A percentile compares a stretch with the other conserved stretches of the same genome.
Conservation (phyloP, 495 filamentous ascomycete species). For the Trichoderma reesei region DNA sequence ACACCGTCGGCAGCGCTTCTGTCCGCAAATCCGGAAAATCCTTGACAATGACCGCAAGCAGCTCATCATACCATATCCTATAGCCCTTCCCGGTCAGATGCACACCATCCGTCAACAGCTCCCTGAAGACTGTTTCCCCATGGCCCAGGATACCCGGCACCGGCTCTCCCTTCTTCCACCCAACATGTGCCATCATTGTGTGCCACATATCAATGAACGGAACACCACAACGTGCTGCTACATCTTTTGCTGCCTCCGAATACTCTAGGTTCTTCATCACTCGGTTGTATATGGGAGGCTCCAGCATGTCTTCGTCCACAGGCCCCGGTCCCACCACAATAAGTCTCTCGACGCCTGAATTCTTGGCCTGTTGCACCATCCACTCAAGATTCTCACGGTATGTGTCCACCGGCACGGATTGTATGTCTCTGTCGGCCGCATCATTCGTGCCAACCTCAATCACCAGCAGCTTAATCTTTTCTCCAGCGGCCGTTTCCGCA, state of each 20-base stretch:
- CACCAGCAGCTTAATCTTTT: neutral
- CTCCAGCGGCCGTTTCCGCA: neutral
- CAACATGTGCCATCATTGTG: neutral
- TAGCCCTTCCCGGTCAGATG: neutral
- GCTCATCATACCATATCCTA: neutral
- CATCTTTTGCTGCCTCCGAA: neutral
- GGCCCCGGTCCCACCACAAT: neutral
- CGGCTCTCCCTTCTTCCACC: neutral
- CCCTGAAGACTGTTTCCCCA: neutral
- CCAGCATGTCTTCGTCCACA: neutral
- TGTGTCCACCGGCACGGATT: neutral
- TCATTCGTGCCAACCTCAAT: conserved; percentile 1
- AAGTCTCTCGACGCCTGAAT: neutral
- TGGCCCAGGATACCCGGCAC: neutral
- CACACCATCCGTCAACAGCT: neutral
- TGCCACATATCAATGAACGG: conserved; percentile 4
- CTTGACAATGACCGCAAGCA: neutral
- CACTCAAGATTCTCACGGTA: neutral
- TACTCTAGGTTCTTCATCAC: neutral
- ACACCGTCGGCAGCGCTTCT: neutral
- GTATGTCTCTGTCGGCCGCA: neutral
- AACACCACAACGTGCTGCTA: neutral
- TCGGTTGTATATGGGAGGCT: neutral
- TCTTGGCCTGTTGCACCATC: neutral
- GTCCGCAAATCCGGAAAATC: neutral